A percentile compares a stretch with the other conserved stretches of the same genome.
These are phyloP conservation scores for Pleurotus cornucopiae DNA, from an alignment of 768 basidiomycete genomes.

Conservation along the genomic window DNA sequence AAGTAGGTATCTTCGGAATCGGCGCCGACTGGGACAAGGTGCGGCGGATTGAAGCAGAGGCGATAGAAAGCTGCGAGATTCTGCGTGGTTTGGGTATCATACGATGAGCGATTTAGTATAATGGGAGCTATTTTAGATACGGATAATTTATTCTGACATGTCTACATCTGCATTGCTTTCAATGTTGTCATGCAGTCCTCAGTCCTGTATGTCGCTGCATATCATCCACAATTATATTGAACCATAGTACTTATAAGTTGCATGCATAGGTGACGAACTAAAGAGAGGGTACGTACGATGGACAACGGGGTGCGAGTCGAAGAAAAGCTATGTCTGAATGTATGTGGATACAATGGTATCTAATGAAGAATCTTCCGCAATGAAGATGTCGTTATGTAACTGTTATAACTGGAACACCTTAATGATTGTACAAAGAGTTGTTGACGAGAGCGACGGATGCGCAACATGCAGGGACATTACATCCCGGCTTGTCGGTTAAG, in stretches of 20 bases:
- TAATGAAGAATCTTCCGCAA: no score
- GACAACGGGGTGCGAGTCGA: no score
- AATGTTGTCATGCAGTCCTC: no score
- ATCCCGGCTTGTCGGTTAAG: constrained; percentile 72
- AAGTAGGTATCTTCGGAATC: constrained; percentile 85
- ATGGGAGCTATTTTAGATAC: background rate
- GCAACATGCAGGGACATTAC: constrained; percentile 19
- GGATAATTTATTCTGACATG: constrained; percentile 1
- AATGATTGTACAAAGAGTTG: background rate
- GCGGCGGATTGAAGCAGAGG: constrained; percentile 63
- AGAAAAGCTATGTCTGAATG: no score
- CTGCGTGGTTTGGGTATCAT: constrained; percentile 60
- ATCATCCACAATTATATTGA: no score
- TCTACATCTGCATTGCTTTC: no score
- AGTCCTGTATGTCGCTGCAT: no score
- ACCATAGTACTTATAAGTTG: no score
- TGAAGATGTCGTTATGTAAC: no score
- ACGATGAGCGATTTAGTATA: background rate
- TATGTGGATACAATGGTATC: no score
- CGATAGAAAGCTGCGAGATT: constrained; percentile 73
- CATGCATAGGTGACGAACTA: no score
- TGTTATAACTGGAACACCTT: background rate
- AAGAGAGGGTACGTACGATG: no score
- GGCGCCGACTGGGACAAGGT: constrained; percentile 94
- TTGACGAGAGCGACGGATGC: background rate